Evolutionary conservation across 1,284 basidiomycete species (phyloP), one percentile per base, ranked within the genome.

Genomic region (Papiliotrema terrestris): DNA sequence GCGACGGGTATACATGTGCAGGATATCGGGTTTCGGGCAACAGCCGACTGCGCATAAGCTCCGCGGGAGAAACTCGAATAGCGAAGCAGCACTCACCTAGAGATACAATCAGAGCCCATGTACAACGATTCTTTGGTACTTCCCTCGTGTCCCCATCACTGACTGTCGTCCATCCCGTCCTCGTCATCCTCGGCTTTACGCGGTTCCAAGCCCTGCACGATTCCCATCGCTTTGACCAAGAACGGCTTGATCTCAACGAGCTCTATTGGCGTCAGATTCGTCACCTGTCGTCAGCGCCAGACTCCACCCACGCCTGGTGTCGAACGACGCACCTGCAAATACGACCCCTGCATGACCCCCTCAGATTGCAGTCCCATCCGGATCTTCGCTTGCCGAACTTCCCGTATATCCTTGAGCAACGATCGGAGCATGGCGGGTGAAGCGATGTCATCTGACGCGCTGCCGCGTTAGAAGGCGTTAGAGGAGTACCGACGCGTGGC

Each of bases 311-410:
- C 19, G 14, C 26, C 20, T 23, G 22, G 13, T 17, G 37, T 48
- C 6, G 22, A 23, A 35, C n/a, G 39, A 69, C 82, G 36, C 73
- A 92, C 92, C 76, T 86, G 86, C 20, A 96, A 81, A 61, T 83
- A 81, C 2, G 73, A 72, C 2, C 77, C 72, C 51, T 68, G 61
- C 67, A 77, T 71, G 20, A 75, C 75, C 17, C 72, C 73, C 70
- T 88, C 87, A 63, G 86, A 70, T 85, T 84, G 75, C 86, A 98
- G 79, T 80, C 93, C 92, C 45, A 87, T 83, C 57, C 93, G 80
- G 76, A 89, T 87, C 74, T 98, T 98, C 26, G 91, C 87, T 74
- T 98, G 95, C 44, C 95, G 83, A 17, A 89, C 89, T 78, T 98
- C 94, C 17, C 92, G 87, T 35, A 98, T 81, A 71, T 97, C 93